These are phyloP conservation scores for Aspergillus sp. DNA, from an alignment of 2,329 filamentous ascomycete genomes.

Conservation along the genomic window DNA sequence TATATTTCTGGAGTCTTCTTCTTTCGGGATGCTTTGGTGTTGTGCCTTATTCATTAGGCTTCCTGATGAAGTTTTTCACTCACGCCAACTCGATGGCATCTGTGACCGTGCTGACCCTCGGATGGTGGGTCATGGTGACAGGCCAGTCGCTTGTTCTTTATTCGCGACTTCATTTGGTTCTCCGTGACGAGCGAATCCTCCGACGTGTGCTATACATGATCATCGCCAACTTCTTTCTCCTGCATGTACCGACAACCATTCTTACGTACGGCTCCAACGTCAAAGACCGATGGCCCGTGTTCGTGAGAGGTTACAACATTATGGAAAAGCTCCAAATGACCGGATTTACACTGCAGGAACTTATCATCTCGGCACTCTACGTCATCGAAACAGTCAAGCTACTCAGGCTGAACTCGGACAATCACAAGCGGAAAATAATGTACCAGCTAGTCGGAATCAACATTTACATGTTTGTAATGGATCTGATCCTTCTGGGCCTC, in stretches of 20 bases:
- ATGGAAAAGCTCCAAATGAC: slow-evolving; percentile 44
- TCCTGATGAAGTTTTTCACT: slow-evolving; percentile 39
- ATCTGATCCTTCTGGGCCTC: slow-evolving; percentile 38
- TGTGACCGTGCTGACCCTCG: slow-evolving; percentile 45
- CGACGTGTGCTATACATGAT: slow-evolving; percentile 55
- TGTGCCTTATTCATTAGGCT: slow-evolving; percentile 36
- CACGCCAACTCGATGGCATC: slow-evolving; percentile 24
- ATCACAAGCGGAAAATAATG: slow-evolving; percentile 30
- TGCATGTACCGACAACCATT: slow-evolving; percentile 52
- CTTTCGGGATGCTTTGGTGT: slow-evolving; percentile 31
- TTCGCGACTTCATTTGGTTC: slow-evolving; percentile 57
- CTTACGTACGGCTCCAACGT: slow-evolving; percentile 46
- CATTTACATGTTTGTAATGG: slow-evolving; percentile 43
- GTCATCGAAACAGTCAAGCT: slow-evolving; percentile 50
- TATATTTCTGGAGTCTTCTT: slow-evolving; percentile 42
- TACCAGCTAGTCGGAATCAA: slow-evolving; percentile 45
- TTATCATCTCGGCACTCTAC: slow-evolving; percentile 46
- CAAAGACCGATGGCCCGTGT: slow-evolving; percentile 17
- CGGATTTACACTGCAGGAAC: slow-evolving; percentile 43
- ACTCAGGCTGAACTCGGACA: slow-evolving; percentile 29
- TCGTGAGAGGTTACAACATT: slow-evolving; percentile 39
- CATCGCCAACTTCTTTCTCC: slow-evolving; percentile 47
- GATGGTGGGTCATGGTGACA: slow-evolving; percentile 58
- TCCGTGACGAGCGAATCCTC: slow-evolving; percentile 47
- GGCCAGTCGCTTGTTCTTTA: slow-evolving; percentile 60